These are phyloP conservation scores for Termitomyces sp. DNA, from an alignment of 768 basidiomycete species.

Conservation along the genomic window DNA sequence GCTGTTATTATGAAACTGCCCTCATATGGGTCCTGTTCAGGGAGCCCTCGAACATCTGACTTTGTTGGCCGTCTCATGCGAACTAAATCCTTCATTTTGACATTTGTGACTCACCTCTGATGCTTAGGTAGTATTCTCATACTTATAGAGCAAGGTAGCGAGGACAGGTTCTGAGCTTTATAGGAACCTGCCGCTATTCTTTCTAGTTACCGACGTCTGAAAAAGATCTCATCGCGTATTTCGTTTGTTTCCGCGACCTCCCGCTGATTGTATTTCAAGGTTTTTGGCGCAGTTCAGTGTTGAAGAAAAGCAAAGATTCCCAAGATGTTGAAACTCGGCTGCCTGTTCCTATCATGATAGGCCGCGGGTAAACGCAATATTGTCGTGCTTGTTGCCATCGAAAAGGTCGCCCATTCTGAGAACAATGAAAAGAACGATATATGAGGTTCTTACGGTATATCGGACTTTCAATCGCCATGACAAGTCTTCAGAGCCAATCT, in stretches of 20 bases:
- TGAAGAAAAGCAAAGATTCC: too few species aligned
- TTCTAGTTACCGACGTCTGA: neutral
- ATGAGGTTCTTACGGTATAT: neutral
- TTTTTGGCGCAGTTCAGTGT: neutral
- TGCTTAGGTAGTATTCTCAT: neutral
- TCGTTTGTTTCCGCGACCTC: neutral
- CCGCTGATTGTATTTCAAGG: neutral
- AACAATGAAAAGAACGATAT: neutral
- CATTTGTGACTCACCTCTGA: neutral
- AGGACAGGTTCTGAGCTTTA: neutral
- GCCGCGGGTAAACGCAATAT: neutral
- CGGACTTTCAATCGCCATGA: conserved; percentile 5
- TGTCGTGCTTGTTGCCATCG: neutral
- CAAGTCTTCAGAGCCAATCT: neutral
- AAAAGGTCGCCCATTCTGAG: neutral
- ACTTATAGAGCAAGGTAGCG: neutral
- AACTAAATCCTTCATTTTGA: neutral
- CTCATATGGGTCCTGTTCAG: neutral
- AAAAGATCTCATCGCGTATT: neutral
- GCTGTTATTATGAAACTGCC: too few species aligned
- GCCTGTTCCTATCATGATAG: neutral
- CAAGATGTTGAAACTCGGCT: neutral
- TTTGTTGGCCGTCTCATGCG: neutral
- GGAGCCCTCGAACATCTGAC: neutral
- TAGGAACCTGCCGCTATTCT: neutral